Conservation (phyloP, 2,329 filamentous ascomycete genomes). For the Alternaria triticina region DNA sequence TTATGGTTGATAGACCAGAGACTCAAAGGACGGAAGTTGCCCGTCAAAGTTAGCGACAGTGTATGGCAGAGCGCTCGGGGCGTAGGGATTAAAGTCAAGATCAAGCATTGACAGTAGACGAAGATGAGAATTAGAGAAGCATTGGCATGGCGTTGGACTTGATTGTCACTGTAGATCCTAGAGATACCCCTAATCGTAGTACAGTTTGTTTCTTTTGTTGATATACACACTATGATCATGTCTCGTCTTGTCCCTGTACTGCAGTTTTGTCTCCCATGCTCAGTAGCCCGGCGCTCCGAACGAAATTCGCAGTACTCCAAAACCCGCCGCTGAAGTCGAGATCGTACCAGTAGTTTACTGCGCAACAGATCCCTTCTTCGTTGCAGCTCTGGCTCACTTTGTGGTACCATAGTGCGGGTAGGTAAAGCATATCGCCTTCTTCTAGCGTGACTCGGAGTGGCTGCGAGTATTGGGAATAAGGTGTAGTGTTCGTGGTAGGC, state of each 20-base stretch:
- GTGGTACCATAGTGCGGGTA: slow-evolving; percentile 82
- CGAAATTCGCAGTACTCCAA: slow-evolving; percentile 67
- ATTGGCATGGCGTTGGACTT: slow-evolving; percentile 23
- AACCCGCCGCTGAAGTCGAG: slow-evolving; percentile 76
- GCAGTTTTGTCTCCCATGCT: slow-evolving; percentile 5
- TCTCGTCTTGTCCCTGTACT: background rate
- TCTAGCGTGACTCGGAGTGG: slow-evolving; percentile 72
- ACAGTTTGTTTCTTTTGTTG: slow-evolving; percentile 1
- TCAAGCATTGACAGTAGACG: slow-evolving; percentile 13
- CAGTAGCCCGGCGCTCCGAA: slow-evolving; percentile 37
- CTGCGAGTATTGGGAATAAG: slow-evolving; percentile 64
- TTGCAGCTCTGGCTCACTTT: slow-evolving; percentile 77
- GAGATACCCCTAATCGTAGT: slow-evolving; percentile 38
- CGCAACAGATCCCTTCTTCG: slow-evolving; percentile 74
- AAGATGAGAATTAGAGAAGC: background rate
- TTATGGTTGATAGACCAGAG: slow-evolving; percentile 84
- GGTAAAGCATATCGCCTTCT: slow-evolving; percentile 80
- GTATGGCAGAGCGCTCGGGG: slow-evolving; percentile 74
- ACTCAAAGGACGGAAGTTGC: slow-evolving; percentile 79
- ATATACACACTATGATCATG: background rate
- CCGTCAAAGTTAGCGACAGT: slow-evolving; percentile 71
- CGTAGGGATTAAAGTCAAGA: slow-evolving; percentile 50
- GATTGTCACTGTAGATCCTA: slow-evolving; percentile 7
- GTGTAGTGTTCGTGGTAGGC: slow-evolving; percentile 55
- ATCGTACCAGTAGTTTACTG: slow-evolving; percentile 88